Base-by-base conservation (phyloP, 805 yeast genomes). In the Candida ficus region DNA sequence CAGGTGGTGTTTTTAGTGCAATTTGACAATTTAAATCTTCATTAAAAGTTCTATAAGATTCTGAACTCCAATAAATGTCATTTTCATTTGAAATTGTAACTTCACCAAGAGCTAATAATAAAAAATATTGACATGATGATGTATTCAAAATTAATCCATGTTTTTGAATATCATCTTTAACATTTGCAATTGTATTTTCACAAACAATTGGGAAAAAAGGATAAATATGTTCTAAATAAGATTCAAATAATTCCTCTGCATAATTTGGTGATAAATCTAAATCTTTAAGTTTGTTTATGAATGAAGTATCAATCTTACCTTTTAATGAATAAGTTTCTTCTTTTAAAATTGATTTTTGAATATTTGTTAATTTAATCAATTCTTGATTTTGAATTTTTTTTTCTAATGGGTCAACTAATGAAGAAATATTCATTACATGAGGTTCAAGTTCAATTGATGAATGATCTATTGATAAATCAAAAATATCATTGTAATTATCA, bases 161-260 rank as follows among this genome's bases (percentile, higher is more conserved):
- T 16, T 28, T 13, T 1, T 18, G 7, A 13, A 37, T 31, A 14
- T 37, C 40, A 12, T 25, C 25, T 20, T 31, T 32, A 8, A 36
- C 21, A 16, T 10, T 27, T 3, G 16, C 40, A 31, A 37, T 26
- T 5, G 40, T 37, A 14, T 11, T 20, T n/a, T 32, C 35, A 19
- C 40, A 37, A 3, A 37, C 40, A 19, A 37, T 37, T 18, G 40
- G 40, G 16, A 19, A 37, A 18, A 37, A 37, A 10, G 40, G 40
- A 17, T 37, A 37, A n/a, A 37, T 31, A 20, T 37, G 35, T 26
- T 37, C 40, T 7, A 37, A 21, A 20, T 37, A 37, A 7, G 40
- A 31, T 14, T 37, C 40, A 13, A 37, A 30, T 11, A 37, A 20
- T 19, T 23, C 31, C 9, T 37, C 31, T n/a, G 25, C 27, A 26